Base-by-base conservation (phyloP, 495 filamentous ascomycete species). In the Pseudevernia furfuracea region DNA sequence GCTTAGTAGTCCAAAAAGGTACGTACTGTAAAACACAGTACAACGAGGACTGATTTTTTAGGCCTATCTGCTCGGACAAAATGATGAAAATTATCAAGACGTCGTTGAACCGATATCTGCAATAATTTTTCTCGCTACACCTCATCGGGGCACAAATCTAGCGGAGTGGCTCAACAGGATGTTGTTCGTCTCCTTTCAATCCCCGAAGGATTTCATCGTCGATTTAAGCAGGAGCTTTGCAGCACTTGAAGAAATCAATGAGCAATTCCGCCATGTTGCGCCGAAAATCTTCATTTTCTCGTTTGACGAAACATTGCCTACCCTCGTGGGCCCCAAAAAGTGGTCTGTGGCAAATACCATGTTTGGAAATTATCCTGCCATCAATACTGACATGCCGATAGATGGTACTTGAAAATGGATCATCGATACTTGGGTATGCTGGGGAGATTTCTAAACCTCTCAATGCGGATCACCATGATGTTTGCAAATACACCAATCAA, bases 41-140 rank as follows among this genome's bases (percentile, higher is more conserved):
- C 9, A 30, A 30, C 19, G 23, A 37, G 30, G 28, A 38, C 25
- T 56, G 34, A 25, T 61, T 46, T 44, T 12, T 53, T 14, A 68
- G 66, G 68, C 70, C 11, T 77, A 75, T 63, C 62, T 81, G 3
- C 71, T 72, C 11, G 78, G 74, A 30, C 71, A 73, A 52, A 71
- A 75, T 30, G 77, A 82, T 38, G 62, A 64, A 0, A 55, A 72
- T 10, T 81, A 78, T 57, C 32, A 74, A 53, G 41, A 56, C 19
- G 74, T 81, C 30, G 67, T 76, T 37, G 58, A 69, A 9, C 65
- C 70, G 0, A 68, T 79, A 3, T 71, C 68, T 0, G 73, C 74
- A 9, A 78, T 81, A 25, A 63, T 77, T 1, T 83, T 83, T 65
- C 67, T 83, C 0, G 70, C 77, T 3, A 82, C 81, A 0, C 81